These are phyloP conservation scores for Cyberlindnera amylophila DNA, from an alignment of 805 yeast genomes.

Conservation along the genomic window DNA sequence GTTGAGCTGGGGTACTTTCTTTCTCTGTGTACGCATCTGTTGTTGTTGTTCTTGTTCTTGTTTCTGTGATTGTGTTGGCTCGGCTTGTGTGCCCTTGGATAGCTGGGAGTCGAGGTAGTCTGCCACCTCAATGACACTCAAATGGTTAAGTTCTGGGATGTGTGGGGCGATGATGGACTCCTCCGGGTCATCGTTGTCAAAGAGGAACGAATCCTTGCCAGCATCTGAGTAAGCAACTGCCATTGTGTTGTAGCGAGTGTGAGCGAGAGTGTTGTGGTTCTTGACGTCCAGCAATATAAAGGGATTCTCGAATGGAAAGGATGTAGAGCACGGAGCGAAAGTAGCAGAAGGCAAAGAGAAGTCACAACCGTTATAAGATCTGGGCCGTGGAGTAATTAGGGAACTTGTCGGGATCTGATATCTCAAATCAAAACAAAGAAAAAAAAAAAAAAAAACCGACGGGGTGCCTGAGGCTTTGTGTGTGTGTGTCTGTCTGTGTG, in stretches of 20 bases:
- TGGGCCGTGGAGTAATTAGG: too few relatives aligned
- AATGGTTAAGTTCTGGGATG: constrained; percentile 13
- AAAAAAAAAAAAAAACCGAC: background rate
- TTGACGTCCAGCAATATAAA: too few relatives aligned
- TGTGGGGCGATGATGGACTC: constrained; percentile 6
- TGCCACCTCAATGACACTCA: constrained; percentile 16
- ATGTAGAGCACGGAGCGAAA: too few relatives aligned
- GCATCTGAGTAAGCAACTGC: constrained; percentile 6
- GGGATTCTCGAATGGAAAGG: background rate
- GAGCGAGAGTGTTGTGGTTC: background rate
- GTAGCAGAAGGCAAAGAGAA: too few relatives aligned
- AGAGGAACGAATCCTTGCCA: constrained; percentile 9
- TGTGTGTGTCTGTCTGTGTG: too few relatives aligned
- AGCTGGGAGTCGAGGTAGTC: constrained; percentile 15
- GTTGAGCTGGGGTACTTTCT: background rate
- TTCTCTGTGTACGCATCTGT: background rate
- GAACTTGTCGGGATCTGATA: too few relatives aligned
- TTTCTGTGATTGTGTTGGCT: background rate
- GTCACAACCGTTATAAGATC: too few relatives aligned
- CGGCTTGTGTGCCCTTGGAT: background rate
- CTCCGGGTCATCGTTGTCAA: constrained; percentile 8
- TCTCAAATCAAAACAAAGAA: background rate
- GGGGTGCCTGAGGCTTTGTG: background rate
- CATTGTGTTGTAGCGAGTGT: constrained; percentile 1
- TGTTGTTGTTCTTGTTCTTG: too few relatives aligned